Evolutionary conservation across 495 filamentous ascomycete species (phyloP).

Genomic region (Viridothelium virens): DNA sequence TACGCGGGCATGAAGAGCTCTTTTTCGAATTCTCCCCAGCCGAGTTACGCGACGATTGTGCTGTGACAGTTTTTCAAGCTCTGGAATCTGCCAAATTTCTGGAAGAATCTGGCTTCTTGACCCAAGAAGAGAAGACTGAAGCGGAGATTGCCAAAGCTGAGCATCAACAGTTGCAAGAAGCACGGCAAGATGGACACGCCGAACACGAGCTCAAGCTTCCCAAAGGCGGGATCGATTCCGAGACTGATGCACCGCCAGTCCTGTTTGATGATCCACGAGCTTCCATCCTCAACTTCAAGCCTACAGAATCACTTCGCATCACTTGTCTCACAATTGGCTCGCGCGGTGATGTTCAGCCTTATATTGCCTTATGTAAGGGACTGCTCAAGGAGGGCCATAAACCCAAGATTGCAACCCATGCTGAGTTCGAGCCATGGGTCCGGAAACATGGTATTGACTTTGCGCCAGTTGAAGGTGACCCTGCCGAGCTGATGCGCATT

Average conservation of each 20-base stretch:
- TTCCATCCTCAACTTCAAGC: conserved; percentile 94
- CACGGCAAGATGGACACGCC: conserved; percentile 53
- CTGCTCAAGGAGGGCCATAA: conserved; percentile 80
- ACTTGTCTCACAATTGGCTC: conserved; percentile 96
- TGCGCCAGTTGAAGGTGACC: conserved; percentile 78
- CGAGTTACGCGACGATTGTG: conserved; percentile 80
- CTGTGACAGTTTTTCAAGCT: conserved; percentile 66
- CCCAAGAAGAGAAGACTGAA: conserved; percentile 59
- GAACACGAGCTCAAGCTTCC: conserved; percentile 24
- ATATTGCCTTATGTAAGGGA: conserved; percentile 92
- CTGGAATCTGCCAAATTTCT: conserved; percentile 67
- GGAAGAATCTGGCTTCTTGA: conserved; percentile 61
- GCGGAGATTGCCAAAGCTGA: conserved; percentile 75
- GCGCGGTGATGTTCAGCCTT: conserved; percentile 92
- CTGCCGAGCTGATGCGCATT: conserved; percentile 86
- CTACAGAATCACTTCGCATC: conserved; percentile 68
- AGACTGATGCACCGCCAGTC: conserved; percentile 56
- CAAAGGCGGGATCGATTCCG: conserved; percentile 14
- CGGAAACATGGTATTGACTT: conserved; percentile 89
- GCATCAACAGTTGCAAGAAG: conserved; percentile 72
- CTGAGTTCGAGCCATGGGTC: conserved; percentile 84
- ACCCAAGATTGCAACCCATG: conserved; percentile 83
- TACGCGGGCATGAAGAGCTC: conserved; percentile 88
- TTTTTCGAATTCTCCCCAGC: conserved; percentile 86
- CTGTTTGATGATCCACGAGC: conserved; percentile 86